Base-by-base conservation (phyloP, 208 protist genomes). In the Trypanosoma theileri region DNA sequence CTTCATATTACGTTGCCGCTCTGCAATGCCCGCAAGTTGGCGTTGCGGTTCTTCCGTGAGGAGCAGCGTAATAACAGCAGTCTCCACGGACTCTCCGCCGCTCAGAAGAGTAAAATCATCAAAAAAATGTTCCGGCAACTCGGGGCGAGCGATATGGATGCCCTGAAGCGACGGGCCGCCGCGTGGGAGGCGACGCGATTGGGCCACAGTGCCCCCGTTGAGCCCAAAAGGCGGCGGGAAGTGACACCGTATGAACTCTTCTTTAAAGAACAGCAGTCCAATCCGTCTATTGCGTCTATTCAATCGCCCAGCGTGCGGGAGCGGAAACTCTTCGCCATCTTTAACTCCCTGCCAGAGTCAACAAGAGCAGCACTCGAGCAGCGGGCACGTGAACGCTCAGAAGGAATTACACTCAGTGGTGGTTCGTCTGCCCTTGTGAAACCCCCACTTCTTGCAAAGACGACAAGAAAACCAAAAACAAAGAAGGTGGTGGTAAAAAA, bases 201-300 rank as follows among this genome's bases (percentile, higher is more conserved):
- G 17, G 13, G 35, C 46, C 12, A 8, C 1, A 22, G 46, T 13
- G 42, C 2, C 7, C 44, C 42, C n/a, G 12, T 7, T 2, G 50
- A n/a, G 10, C 35, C 56, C 28, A 17, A 31, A 51, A 1, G 24
- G 9, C 21, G 52, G 21, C 53, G n/a, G 3, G 65, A 72, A 24
- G 67, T 75, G 0, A 82, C 79, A 8, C 53, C 79, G n/a, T 90
- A 90, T 58, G 82, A 91, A 58, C 66, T 85, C 17, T 93, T 93
- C 45, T 75, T 74, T 21, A 73, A 66, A 53, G 80, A 93, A 48
- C 88, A 93, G 58, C 17, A 55, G 13, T 57, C 60, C 11, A 93
- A 89, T 74, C 88, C 84, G 3, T 79, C 88, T 22, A 66, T 93
- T 42, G 31, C 69, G 3, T 59, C 73, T 16, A 50, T 84, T 19